phyloP scores from a whole-genome alignment of 2,329 filamentous ascomycete genomes.

The Orbilia quercus region DNA sequence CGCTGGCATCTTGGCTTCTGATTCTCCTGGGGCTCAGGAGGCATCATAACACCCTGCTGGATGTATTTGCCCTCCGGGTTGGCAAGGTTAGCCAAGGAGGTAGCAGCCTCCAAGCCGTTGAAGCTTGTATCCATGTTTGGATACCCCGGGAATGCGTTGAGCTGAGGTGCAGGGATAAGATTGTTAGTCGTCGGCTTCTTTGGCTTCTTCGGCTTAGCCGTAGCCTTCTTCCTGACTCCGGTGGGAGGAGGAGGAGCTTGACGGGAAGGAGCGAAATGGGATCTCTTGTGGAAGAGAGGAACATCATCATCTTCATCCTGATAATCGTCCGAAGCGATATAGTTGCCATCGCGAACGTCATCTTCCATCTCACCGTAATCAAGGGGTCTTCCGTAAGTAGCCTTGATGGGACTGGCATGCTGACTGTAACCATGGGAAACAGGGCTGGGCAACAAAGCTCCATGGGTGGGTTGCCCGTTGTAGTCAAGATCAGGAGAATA shows the following conservation, averaged over 20 bases:
- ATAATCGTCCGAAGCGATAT: conserved; percentile 57
- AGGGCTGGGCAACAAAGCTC: conserved; percentile 33
- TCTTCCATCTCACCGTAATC: conserved; percentile 71
- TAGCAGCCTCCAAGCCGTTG: conserved; percentile 52
- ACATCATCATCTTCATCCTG: conserved; percentile 66
- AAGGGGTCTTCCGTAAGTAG: conserved; percentile 71
- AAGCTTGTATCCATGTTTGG: conserved; percentile 47
- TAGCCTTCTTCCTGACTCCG: conserved; percentile 48
- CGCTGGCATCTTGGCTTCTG: conserved; percentile 97
- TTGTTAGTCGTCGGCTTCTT: conserved; percentile 64
- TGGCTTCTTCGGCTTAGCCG: conserved; percentile 66
- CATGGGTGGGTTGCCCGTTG: conserved; percentile 68
- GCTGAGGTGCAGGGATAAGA: conserved; percentile 54
- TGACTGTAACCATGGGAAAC: conserved; percentile 60
- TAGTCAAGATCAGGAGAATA: conserved; percentile 78
- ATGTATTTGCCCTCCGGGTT: conserved; percentile 52
- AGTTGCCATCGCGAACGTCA: conserved; percentile 63
- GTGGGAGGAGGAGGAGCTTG: conserved; percentile 63
- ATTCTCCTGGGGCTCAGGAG: conserved; percentile 65
- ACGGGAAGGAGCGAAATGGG: conserved; percentile 64
- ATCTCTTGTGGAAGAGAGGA: conserved; percentile 65
- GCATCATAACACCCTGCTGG: conserved; percentile 50
- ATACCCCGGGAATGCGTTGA: conserved; percentile 54
- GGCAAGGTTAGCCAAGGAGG: conserved; percentile 50
- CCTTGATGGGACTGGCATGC: conserved; percentile 67